phyloP scores from a whole-genome alignment of 2,329 filamentous ascomycete species.

The Magnaporthales sp. region DNA sequence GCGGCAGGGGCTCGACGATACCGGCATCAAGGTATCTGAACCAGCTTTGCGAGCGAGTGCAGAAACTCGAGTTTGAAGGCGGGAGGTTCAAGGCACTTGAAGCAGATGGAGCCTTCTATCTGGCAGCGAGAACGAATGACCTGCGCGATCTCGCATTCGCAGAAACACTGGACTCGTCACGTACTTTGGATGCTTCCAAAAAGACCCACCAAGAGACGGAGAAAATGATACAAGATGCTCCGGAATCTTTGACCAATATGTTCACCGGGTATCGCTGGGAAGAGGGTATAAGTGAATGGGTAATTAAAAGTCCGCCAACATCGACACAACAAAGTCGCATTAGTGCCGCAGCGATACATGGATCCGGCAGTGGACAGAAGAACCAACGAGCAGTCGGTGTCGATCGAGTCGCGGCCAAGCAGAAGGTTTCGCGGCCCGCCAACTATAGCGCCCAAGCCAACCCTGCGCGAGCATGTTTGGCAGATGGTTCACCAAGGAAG shows the following conservation, averaged over 20 bases:
- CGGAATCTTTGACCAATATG: neutral
- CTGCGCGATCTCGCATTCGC: slow-evolving; percentile 45
- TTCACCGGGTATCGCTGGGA: slow-evolving; percentile 24
- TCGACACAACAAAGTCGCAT: neutral
- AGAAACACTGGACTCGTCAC: slow-evolving; percentile 28
- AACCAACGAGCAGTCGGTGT: neutral
- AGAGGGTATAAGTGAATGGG: slow-evolving; percentile 29
- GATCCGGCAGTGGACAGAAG: neutral
- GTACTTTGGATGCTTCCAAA: neutral
- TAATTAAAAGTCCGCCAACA: slow-evolving; percentile 13
- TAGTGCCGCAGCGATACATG: neutral
- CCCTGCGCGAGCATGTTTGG: neutral
- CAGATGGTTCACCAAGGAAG: neutral
- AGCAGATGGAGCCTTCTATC: slow-evolving; percentile 38
- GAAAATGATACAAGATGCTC: neutral
- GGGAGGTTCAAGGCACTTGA: slow-evolving; percentile 28
- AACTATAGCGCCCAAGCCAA: neutral
- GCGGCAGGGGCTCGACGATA: slow-evolving; percentile 27
- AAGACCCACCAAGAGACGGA: neutral
- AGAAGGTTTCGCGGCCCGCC: neutral
- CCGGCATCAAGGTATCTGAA: slow-evolving; percentile 29
- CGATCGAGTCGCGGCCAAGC: neutral
- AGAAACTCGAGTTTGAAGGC: slow-evolving; percentile 21
- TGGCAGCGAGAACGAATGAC: slow-evolving; percentile 43
- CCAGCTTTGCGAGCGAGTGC: slow-evolving; percentile 31